Conservation (phyloP, 495 filamentous ascomycete genomes). For the Entonaema liquescens region DNA sequence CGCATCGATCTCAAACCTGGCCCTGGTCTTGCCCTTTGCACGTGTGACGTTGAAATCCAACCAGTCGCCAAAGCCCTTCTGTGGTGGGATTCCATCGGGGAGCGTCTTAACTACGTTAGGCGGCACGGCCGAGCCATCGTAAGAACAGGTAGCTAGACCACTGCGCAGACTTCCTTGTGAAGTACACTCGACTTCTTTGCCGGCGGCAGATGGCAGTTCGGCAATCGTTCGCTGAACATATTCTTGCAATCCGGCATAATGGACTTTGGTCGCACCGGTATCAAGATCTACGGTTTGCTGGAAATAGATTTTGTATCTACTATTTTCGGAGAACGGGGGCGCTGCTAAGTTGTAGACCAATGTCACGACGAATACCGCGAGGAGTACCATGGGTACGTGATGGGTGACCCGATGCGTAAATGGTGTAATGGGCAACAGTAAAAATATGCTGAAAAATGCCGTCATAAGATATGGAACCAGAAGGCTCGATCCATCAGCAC, state of each 20-base stretch:
- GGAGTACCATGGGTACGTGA: slow-evolving; percentile 79
- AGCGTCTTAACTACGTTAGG: slow-evolving; percentile 64
- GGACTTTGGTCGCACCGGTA: slow-evolving; percentile 70
- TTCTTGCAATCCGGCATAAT: slow-evolving; percentile 74
- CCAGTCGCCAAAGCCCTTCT: slow-evolving; percentile 64
- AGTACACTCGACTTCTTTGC: slow-evolving; percentile 65
- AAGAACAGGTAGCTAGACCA: slow-evolving; percentile 72
- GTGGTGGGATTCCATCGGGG: slow-evolving; percentile 54
- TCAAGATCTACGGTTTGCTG: slow-evolving; percentile 82
- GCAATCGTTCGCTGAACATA: slow-evolving; percentile 73
- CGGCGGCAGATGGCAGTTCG: slow-evolving; percentile 74
- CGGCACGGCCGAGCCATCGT: slow-evolving; percentile 64
- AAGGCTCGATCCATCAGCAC: slow-evolving; percentile 74
- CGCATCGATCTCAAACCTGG: slow-evolving; percentile 67
- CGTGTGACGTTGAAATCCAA: slow-evolving; percentile 68
- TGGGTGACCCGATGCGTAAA: slow-evolving; percentile 88
- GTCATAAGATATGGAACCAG: slow-evolving; percentile 76
- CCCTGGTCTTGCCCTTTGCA: slow-evolving; percentile 49
- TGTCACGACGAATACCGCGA: slow-evolving; percentile 77
- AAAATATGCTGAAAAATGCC: slow-evolving; percentile 69
- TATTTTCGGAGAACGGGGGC: slow-evolving; percentile 85
- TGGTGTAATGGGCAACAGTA: slow-evolving; percentile 81
- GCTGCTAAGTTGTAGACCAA: slow-evolving; percentile 86
- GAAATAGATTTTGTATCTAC: slow-evolving; percentile 87
- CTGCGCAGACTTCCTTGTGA: slow-evolving; percentile 38